Conservation (phyloP, 2,329 filamentous ascomycete species). For the Orbilia oligospora region DNA sequence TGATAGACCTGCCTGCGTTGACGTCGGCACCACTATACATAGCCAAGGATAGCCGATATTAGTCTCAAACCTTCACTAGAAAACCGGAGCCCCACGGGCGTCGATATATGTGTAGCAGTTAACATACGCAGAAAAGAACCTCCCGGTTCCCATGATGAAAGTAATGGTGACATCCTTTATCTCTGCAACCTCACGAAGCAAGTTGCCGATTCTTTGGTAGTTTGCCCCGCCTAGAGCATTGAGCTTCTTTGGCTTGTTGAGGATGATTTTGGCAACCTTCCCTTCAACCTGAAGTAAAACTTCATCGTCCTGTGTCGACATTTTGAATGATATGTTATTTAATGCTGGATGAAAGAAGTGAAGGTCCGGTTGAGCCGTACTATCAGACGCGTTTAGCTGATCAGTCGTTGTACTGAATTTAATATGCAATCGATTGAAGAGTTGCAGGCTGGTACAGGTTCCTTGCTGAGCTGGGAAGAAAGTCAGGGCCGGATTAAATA, state of each 20-base stretch:
- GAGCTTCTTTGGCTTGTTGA: slow-evolving; percentile 88
- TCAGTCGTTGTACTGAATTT: not conserved
- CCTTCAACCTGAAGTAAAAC: slow-evolving; percentile 59
- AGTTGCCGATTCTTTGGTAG: slow-evolving; percentile 83
- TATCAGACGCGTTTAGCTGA: slow-evolving; percentile 1
- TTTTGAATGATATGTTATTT: slow-evolving; percentile 28
- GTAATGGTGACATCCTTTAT: slow-evolving; percentile 88
- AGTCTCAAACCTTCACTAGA: not conserved
- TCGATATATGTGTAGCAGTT: slow-evolving; percentile 64
- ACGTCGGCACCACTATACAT: slow-evolving; percentile 57
- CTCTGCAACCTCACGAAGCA: slow-evolving; percentile 81
- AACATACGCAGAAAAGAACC: slow-evolving; percentile 85
- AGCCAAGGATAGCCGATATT: not conserved
- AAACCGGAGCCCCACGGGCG: not conserved
- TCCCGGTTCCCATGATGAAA: slow-evolving; percentile 83
- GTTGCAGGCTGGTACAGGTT: slow-evolving; percentile 7
- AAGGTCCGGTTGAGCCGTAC: not conserved
- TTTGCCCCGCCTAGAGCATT: slow-evolving; percentile 80
- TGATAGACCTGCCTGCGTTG: slow-evolving; percentile 41
- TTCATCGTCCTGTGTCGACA: slow-evolving; percentile 49
- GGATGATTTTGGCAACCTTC: slow-evolving; percentile 82
- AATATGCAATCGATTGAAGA: not conserved
- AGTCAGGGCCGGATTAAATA: slow-evolving; percentile 35
- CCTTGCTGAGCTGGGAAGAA: slow-evolving; percentile 1
- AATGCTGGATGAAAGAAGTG: not conserved